Evolutionary conservation across 768 basidiomycete genomes (phyloP).

Genomic region (Amanita rimosa): DNA sequence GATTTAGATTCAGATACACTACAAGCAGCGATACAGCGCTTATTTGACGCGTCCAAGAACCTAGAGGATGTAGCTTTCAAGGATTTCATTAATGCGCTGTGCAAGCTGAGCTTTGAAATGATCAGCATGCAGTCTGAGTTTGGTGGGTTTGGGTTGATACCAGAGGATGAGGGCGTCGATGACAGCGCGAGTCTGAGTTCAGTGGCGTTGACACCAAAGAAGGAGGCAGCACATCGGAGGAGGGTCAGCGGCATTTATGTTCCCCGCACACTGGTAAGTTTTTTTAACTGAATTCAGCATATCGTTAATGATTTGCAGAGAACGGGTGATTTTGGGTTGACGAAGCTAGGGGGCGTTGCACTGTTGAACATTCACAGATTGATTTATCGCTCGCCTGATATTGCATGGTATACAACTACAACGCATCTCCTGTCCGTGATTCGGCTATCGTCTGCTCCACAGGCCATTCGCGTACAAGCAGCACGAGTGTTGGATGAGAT

Average conservation of each 20-base stretch:
- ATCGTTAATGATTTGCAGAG: slow-evolving; percentile 32
- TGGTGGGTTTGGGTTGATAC: slow-evolving; percentile 15
- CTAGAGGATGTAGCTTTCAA: slow-evolving; percentile 76
- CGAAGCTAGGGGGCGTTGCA: slow-evolving; percentile 70
- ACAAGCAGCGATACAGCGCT: slow-evolving; percentile 59
- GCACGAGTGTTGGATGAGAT: slow-evolving; percentile 82
- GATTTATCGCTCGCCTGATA: slow-evolving; percentile 67
- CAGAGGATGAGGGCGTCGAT: slow-evolving; percentile 28
- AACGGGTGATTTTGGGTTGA: slow-evolving; percentile 91
- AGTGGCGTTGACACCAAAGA: slow-evolving; percentile 27
- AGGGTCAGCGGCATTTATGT: slow-evolving; percentile 85
- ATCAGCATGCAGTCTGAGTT: slow-evolving; percentile 70
- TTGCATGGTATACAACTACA: slow-evolving; percentile 80
- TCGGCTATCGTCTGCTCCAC: slow-evolving; percentile 57
- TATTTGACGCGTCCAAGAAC: slow-evolving; percentile 81
- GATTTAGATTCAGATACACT: slow-evolving; percentile 74
- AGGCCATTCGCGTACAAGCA: slow-evolving; percentile 78
- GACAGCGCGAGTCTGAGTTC: slow-evolving; percentile 20
- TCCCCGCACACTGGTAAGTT: slow-evolving; percentile 61
- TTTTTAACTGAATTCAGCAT: neutral
- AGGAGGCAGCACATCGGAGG: slow-evolving; percentile 42
- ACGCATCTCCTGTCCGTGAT: slow-evolving; percentile 73
- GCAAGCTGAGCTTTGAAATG: slow-evolving; percentile 86
- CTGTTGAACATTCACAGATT: slow-evolving; percentile 81
- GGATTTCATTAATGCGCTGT: slow-evolving; percentile 67